Base-by-base conservation (phyloP, 202 grass and related monocot species). In the Bolboschoenoplectus hybrid region DNA sequence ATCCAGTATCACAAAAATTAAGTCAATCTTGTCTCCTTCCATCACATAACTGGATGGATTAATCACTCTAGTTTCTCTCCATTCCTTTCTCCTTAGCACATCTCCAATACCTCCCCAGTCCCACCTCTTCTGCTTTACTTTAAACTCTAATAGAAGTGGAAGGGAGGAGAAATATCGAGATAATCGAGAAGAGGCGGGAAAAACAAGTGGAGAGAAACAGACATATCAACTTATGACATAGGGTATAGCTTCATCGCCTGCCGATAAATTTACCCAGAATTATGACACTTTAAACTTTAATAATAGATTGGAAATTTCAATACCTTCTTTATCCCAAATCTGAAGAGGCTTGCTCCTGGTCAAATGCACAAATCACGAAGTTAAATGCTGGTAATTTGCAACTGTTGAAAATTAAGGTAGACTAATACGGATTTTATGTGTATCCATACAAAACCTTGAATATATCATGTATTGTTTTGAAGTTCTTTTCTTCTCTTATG, bases 291-390 rank as follows among this genome's bases (percentile, higher is more conserved):
- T 8, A n/a, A 39, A 80, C 41, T 79, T 79, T 19, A 58, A 19
- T 13, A 80, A 58, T 51, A 35, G 36, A 16, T 74, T 60, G 6
- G 52, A 72, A 84, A 32, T 38, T 55, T 79, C 84, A 83, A 1
- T 69, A 98, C 93, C 93, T 92, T 98, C 96, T 85, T 98, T 98
- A 63, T 96, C 93, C 93, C 96, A 96, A 91, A 98, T 98, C 92
- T 98, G 96, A 89, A 98, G 87, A 86, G 96, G 96, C 60, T 96
- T 98, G 80, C 90, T 96, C 89, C 96, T 98, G 89, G 56, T 32
- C 1, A 89, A 85, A 92, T 11, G 36, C 13, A 20, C 10, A 45
- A 84, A 68, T 84, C 19, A 71, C 46, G 67, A 19, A 47, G 81
- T 65, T 47, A 32, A 64, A 51, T 32, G 14, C 44, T 12, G 57